phyloP scores from a whole-genome alignment of 2,329 filamentous ascomycete genomes.

The Apiospora arundinis region DNA sequence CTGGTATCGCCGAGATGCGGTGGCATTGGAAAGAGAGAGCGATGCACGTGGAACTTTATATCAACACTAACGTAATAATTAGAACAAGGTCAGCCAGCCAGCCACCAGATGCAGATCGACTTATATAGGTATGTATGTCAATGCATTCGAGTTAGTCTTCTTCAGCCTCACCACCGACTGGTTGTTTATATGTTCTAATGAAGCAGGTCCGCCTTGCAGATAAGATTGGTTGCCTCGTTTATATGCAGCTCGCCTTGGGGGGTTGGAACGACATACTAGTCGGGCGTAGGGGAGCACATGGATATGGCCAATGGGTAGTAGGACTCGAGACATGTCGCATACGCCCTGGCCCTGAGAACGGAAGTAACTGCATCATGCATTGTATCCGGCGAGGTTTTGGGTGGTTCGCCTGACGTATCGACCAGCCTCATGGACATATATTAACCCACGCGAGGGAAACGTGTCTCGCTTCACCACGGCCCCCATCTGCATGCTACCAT shows the following conservation, averaged over 20 bases:
- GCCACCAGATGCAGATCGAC: neutral
- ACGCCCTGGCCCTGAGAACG: neutral
- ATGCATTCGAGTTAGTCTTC: neutral
- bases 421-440: neutral
- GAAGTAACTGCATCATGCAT: neutral
- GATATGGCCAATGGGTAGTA: neutral
- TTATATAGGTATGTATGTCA: neutral
- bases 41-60: neutral
- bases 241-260: neutral
- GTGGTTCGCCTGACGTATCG: neutral
- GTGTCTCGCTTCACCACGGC: neutral
- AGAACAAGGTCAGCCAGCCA: neutral
- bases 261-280: neutral
- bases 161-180: neutral
- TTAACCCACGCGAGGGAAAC: neutral
- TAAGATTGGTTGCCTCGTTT: neutral
- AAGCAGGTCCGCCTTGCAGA: neutral
- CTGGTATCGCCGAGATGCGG: neutral
- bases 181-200: too few species aligned
- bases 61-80: neutral
- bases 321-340: neutral
- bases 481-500: neutral
- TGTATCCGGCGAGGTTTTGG: neutral
- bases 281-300: neutral
- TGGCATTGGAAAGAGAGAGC: neutral